Evolutionary conservation across 2,329 filamentous ascomycete genomes (phyloP).

Genomic region (Hymenotorrendiella dingleyae): DNA sequence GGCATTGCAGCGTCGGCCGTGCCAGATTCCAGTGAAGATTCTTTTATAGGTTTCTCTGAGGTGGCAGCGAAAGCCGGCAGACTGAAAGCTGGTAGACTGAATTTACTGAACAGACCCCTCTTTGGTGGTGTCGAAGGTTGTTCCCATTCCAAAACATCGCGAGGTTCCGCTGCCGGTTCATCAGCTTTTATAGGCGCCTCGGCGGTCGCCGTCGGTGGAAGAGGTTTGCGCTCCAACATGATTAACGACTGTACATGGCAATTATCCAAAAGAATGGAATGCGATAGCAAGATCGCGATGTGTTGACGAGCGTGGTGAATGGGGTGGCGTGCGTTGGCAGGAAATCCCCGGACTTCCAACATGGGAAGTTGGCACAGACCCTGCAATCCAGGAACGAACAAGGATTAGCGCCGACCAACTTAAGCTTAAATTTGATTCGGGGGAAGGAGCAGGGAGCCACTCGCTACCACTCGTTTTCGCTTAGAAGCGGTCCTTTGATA

Average conservation of each 20-base stretch:
- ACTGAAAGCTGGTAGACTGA: not conserved
- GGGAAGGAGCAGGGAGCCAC: too few relatives aligned
- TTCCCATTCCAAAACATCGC: constrained; percentile 5
- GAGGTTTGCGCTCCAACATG: not conserved
- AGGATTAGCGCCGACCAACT: too few relatives aligned
- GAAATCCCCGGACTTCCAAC: too few relatives aligned
- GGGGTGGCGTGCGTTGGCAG: too few relatives aligned
- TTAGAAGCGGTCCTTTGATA: too few relatives aligned
- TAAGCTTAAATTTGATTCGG: too few relatives aligned
- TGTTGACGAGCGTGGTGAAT: not conserved
- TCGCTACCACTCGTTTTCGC: too few relatives aligned
- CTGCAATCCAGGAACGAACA: too few relatives aligned
- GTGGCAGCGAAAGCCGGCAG: not conserved
- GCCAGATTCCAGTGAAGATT: not conserved
- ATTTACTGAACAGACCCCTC: constrained; percentile 1
- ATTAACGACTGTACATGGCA: not conserved
- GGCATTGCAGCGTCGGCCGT: not conserved
- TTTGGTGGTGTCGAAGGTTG: not conserved
- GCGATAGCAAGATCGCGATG: not conserved
- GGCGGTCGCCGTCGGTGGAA: not conserved
- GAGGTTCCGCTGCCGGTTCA: not conserved
- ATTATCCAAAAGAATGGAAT: not conserved
- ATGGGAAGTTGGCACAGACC: too few relatives aligned
- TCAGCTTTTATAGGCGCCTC: too few relatives aligned
- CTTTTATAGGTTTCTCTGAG: not conserved